phyloP scores from a whole-genome alignment of 2,329 filamentous ascomycete species.

The Pseudogymnoascus pannorum region DNA sequence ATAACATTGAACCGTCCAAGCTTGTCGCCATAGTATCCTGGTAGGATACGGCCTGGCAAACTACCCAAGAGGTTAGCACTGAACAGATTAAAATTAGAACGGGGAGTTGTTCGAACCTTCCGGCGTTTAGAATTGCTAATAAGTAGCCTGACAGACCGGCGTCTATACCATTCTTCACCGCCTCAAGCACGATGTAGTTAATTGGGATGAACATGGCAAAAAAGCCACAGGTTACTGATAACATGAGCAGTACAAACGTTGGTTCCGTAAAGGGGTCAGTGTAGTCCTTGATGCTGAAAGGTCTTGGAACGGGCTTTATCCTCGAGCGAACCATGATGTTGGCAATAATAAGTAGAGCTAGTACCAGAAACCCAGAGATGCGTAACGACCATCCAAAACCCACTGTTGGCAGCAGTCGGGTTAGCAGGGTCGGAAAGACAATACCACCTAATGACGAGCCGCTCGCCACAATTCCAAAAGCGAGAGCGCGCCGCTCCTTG shows the following conservation, averaged over 20 bases:
- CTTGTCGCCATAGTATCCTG: constrained; percentile 43
- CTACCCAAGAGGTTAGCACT: constrained; percentile 19
- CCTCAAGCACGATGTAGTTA: constrained; percentile 36
- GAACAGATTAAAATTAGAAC: background rate
- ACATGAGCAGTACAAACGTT: constrained; percentile 28
- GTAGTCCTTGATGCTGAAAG: constrained; percentile 25
- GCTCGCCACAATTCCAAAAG: constrained; percentile 38
- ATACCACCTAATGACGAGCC: constrained; percentile 44
- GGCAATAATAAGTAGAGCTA: constrained; percentile 25
- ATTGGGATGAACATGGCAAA: constrained; percentile 30
- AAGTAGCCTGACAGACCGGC: constrained; percentile 40
- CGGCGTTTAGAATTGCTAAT: constrained; percentile 43
- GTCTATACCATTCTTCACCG: constrained; percentile 37
- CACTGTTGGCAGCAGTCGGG: constrained; percentile 41
- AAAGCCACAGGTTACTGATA: constrained; percentile 36
- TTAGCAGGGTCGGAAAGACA: constrained; percentile 48
- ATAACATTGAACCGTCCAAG: constrained; percentile 43
- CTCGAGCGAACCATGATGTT: constrained; percentile 29
- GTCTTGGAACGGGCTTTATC: constrained; percentile 9
- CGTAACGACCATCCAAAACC: constrained; percentile 51
- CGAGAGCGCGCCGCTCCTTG: constrained; percentile 37
- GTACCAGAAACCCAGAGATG: constrained; percentile 45
- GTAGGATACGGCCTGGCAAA: constrained; percentile 46
- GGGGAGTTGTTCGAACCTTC: constrained; percentile 11
- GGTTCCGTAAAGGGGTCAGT: constrained; percentile 25